A percentile compares a stretch with the other conserved stretches of the same genome.
phyloP scores from a whole-genome alignment of 192 early-diverging fungal species.

The Backusella luteola region DNA sequence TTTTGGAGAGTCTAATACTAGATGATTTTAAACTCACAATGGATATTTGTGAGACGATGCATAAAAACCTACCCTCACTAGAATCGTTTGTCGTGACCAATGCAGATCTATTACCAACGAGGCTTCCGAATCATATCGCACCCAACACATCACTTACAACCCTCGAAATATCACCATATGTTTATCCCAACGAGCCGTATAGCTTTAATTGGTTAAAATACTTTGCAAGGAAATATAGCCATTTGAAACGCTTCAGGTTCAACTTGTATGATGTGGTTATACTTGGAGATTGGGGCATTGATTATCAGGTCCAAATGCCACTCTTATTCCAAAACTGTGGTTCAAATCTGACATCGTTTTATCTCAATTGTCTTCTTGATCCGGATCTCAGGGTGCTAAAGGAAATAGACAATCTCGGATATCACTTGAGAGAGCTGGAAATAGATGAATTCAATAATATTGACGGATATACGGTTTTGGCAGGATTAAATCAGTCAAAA shows the following conservation, averaged over 20 bases:
- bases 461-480: not conserved
- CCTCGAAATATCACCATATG: not conserved
- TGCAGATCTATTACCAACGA: not conserved
- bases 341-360: not conserved
- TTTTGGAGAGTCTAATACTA: not conserved
- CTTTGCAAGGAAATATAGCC: not conserved
- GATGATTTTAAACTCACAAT: not conserved
- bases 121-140: not conserved
- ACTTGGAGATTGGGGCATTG: not conserved
- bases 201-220: not conserved
- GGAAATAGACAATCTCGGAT: not conserved
- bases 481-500: not conserved
- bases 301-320: not conserved
- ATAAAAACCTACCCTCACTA: not conserved
- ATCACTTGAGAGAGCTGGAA: not conserved
- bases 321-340: not conserved
- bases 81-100: too few relatives aligned
- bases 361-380: not conserved
- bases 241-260: not conserved
- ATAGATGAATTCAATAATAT: not conserved
- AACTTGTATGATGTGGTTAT: not conserved
- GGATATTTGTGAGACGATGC: not conserved
- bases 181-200: not conserved
- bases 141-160: not conserved
- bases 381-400: not conserved